Base-by-base conservation (phyloP, 2,329 filamentous ascomycete species). In the Stachybotrys chartarum region DNA sequence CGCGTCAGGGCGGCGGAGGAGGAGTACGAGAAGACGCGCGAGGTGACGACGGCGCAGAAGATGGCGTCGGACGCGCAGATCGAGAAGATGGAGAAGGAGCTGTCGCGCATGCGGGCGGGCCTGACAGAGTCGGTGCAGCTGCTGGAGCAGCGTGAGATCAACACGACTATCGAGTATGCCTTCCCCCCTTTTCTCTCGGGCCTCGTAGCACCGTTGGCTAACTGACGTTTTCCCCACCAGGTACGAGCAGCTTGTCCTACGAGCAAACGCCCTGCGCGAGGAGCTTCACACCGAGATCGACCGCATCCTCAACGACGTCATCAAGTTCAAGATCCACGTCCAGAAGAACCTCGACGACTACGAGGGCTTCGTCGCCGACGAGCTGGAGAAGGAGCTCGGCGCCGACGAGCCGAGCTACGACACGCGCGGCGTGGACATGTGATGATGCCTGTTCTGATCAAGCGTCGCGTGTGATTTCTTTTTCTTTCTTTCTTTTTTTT, bases 241-340 rank as follows among this genome's bases (percentile, higher is more conserved):
- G 67, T 95, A 96, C 67, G 93, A 97, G 68, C 91, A 97, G 68
- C 77, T 97, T 51, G 91, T 88, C n/a, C 82, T 96, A 54, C 84
- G 85, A 35, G 90, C 90, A 51, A 90, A 90, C 60, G 78, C 90
- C 1, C 79, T 97, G 30, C 85, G 94, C n/a, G 94, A 99, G 70
- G 92, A 97, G 70, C 79, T 99, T n/a, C 94, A 99, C 71, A 96
- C 91, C 0, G 92, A 97, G 70, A 90, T 97, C 64, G 94, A 97
- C 75, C 87, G 86, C 64, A 96, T 97, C 83, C 77, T 99, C 57
- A 96, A 97, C 74, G 92, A 97, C 68, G 88, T 97, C 59, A 96
- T 97, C 76, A 92, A 95, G 67, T 97, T 99, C 83, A 99, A 99
- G 76, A 90, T 99, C 60, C 92, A 97, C 67, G 80, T 99, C 53